phyloP scores from a whole-genome alignment of 2,329 filamentous ascomycete species.

The Nemania diffusa region DNA sequence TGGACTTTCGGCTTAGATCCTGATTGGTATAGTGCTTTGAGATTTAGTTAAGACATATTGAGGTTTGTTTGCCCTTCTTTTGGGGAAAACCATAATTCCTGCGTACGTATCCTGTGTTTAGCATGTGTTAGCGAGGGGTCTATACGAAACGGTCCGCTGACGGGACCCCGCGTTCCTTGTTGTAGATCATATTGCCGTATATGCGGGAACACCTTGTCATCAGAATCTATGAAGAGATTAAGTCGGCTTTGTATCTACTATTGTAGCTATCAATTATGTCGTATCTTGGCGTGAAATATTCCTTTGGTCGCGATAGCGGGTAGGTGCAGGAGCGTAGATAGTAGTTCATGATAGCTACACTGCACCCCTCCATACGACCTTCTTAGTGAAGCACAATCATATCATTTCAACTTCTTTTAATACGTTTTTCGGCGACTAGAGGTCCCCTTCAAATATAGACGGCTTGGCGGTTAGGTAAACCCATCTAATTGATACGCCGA shows the following conservation, averaged over 20 bases:
- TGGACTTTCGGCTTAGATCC: not conserved
- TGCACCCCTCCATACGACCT: not conserved
- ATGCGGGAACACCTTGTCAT: not conserved
- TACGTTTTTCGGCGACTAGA: too few species aligned
- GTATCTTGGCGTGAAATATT: not conserved
- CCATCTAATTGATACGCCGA: not conserved
- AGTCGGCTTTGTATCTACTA: not conserved
- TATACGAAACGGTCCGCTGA: not conserved
- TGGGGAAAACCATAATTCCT: not conserved
- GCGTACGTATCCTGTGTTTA: too few species aligned
- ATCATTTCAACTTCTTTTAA: not conserved
- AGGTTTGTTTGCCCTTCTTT: too few species aligned
- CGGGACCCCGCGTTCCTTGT: not conserved
- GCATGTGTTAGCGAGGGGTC: not conserved
- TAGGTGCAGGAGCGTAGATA: too few species aligned
- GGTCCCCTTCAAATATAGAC: too few species aligned
- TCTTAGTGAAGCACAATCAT: not conserved
- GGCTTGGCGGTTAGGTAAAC: too few species aligned
- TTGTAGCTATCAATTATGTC: too few species aligned
- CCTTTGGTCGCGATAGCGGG: not conserved
- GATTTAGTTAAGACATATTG: not conserved
- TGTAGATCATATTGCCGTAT: not conserved
- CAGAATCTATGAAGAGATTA: not conserved
- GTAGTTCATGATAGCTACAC: not conserved
- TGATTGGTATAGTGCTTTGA: not conserved